Evolutionary conservation across 805 yeast genomes (phyloP), one percentile per base, ranked within the genome.

Genomic region (Starmerella davenportii): DNA sequence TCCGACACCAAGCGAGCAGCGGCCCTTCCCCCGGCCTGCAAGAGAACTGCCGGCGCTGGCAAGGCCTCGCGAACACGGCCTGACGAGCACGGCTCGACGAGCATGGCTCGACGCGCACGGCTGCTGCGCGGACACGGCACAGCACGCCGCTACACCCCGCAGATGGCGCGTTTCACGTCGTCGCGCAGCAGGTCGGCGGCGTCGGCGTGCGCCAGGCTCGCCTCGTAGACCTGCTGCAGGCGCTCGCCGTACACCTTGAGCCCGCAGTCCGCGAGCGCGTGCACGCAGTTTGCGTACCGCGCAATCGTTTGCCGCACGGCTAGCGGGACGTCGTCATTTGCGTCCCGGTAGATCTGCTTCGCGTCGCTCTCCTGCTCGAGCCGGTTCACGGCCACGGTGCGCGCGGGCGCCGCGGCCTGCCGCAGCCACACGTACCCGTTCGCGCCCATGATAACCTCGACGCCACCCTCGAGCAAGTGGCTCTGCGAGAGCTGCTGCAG

Each of bases 401-500:
- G 38, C 34, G 30, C 39, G 11, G 57, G 50, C 17, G 52, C 45
- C 29, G 54, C 41, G 39, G 90, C 72, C 54, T 81, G 81, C 52
- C 80, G 72, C 37, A 90, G 61, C 98, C 98, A 90, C 34, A 90
- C 70, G 53, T 69, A 87, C 3, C 99, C 98, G 56, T 92, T 90
- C 8, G 87, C 92, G 24, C 99, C 98, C 32, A 92, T 62, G 36
- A 90, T 82, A 35, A 79, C 68, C 49, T 85, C 82, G 25, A 90
- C 81, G 50, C 79, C 80, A n/a, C 95, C 96, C 1, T 95, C 94
- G n/a, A 90, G 64, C 41, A 72, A 70, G 60, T 80, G 82, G 16
- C 85, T 69, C 57, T 90, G 96, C 50, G 80, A 77, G 51, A 85
- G 81, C 4, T 93, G 74, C 52, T 93, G 72, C 32, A 87, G 70